Percentiles rank a stretch among this genome's conserved stretches.
Evolutionary conservation across 1,284 basidiomycete species (phyloP).

Genomic region (Tylopilus sp.): DNA sequence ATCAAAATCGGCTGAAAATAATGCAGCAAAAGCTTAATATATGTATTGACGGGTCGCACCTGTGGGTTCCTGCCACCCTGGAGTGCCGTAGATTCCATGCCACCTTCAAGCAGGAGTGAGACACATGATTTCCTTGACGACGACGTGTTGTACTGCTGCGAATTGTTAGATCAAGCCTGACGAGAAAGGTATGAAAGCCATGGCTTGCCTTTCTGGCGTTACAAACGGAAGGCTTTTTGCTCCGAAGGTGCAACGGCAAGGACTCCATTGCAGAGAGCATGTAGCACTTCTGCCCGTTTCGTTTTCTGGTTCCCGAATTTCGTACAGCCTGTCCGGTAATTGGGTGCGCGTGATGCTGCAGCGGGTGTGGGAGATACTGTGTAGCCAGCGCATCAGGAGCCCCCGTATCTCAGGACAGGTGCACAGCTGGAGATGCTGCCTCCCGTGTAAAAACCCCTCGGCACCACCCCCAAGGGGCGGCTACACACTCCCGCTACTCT

Average conservation of each 20-base stretch:
- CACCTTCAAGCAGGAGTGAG: slow-evolving; percentile 90
- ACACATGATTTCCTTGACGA: slow-evolving; percentile 90
- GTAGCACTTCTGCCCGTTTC: slow-evolving; percentile 87
- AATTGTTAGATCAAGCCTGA: neutral
- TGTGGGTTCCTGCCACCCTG: slow-evolving; percentile 95
- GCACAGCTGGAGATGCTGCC: slow-evolving; percentile 77
- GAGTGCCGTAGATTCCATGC: slow-evolving; percentile 89
- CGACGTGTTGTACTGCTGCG: slow-evolving; percentile 81
- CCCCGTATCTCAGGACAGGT: slow-evolving; percentile 78
- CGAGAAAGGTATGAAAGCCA: neutral
- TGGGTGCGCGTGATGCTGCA: slow-evolving; percentile 67
- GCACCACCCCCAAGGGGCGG: slow-evolving; percentile 55
- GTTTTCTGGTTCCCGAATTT: slow-evolving; percentile 97
- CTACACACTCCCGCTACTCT: slow-evolving; percentile 86
- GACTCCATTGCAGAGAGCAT: slow-evolving; percentile 87
- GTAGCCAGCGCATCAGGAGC: slow-evolving; percentile 60
- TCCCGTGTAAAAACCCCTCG: slow-evolving; percentile 69
- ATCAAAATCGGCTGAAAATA: slow-evolving; percentile 72
- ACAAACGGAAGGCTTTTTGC: slow-evolving; percentile 84
- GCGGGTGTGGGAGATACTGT: slow-evolving; percentile 61
- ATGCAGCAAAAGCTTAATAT: slow-evolving; percentile 80
- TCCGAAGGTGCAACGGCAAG: slow-evolving; percentile 64
- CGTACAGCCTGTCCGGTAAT: slow-evolving; percentile 98
- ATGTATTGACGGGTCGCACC: slow-evolving; percentile 85
- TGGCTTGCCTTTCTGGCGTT: slow-evolving; percentile 76